These are phyloP conservation scores for Lasiodiplodia sp. DNA, from an alignment of 2,329 filamentous ascomycete genomes.

Conservation along the genomic window DNA sequence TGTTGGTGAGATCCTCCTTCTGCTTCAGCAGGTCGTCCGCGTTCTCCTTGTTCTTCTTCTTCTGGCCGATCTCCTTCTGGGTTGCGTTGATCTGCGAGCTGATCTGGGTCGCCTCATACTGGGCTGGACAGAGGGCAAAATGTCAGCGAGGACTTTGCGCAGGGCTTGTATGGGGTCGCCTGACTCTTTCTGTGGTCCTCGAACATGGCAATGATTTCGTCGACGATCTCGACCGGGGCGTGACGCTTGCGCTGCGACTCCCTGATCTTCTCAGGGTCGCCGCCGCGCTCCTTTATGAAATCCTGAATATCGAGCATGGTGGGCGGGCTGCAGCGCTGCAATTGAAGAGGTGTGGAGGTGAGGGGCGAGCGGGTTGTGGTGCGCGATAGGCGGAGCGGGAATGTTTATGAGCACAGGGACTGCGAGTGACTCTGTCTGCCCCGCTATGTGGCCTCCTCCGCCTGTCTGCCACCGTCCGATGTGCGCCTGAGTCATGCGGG, in stretches of 20 bases:
- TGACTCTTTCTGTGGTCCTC: constrained; percentile 82
- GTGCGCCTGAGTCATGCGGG: constrained; percentile 26
- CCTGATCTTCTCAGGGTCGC: constrained; percentile 88
- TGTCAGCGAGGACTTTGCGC: not conserved
- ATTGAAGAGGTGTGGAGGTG: constrained; percentile 1
- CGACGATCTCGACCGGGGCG: constrained; percentile 82
- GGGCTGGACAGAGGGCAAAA: constrained; percentile 55
- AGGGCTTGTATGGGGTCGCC: constrained; percentile 33
- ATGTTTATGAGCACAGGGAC: constrained; percentile 23
- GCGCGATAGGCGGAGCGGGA: constrained; percentile 11
- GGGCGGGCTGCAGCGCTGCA: not conserved
- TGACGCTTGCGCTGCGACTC: constrained; percentile 86
- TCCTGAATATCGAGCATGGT: constrained; percentile 57
- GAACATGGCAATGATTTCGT: constrained; percentile 87
- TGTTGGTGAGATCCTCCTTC: constrained; percentile 78
- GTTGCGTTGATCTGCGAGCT: constrained; percentile 85
- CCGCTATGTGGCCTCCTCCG: constrained; percentile 28
- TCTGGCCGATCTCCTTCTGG: constrained; percentile 87
- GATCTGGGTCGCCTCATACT: constrained; percentile 81
- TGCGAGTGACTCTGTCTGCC: constrained; percentile 22
- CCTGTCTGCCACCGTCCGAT: not conserved
- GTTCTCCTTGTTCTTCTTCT: constrained; percentile 95
- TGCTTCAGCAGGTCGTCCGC: constrained; percentile 79
- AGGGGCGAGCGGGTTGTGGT: constrained; percentile 1
- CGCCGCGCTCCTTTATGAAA: constrained; percentile 78